These are phyloP conservation scores for Madurella fahalii DNA, from an alignment of 2,329 filamentous ascomycete genomes.

Conservation along the genomic window DNA sequence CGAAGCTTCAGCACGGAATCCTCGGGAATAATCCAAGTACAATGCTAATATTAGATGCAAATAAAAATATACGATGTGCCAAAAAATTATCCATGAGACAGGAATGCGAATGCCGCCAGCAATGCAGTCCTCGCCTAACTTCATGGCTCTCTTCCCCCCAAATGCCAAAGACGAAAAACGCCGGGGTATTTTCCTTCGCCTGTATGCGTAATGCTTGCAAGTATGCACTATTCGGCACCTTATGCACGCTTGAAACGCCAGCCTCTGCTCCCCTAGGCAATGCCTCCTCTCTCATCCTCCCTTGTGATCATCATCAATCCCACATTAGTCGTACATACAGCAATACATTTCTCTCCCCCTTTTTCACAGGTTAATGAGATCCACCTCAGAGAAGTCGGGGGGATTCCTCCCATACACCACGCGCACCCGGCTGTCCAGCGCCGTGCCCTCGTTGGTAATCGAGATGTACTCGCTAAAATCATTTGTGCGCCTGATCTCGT, in stretches of 20 bases:
- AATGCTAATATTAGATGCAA: no score
- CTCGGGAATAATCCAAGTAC: no score
- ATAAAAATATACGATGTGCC: no score
- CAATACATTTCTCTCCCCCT: not conserved
- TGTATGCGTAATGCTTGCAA: not conserved
- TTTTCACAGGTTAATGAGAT: conserved; percentile 70
- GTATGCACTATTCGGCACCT: not conserved
- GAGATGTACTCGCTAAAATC: conserved; percentile 76
- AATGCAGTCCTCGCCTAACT: not conserved
- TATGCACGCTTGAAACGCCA: not conserved
- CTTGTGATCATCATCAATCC: not conserved
- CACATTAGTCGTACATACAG: not conserved
- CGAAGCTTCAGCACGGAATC: no score
- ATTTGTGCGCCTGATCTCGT: conserved; percentile 78
- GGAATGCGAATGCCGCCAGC: no score
- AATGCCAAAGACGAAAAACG: not conserved
- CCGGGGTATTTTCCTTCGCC: conserved; percentile 9
- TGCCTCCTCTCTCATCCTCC: not conserved
- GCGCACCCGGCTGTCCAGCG: conserved; percentile 75
- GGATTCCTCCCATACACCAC: conserved; percentile 83
- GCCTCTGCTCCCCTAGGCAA: not conserved
- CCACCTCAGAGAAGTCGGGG: conserved; percentile 84
- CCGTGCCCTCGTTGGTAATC: conserved; percentile 91
- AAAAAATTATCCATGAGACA: no score
- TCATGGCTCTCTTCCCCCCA: not conserved